phyloP scores from a whole-genome alignment of 176 grass and related monocot species.

The Hyparrhenia diplandra region DNA sequence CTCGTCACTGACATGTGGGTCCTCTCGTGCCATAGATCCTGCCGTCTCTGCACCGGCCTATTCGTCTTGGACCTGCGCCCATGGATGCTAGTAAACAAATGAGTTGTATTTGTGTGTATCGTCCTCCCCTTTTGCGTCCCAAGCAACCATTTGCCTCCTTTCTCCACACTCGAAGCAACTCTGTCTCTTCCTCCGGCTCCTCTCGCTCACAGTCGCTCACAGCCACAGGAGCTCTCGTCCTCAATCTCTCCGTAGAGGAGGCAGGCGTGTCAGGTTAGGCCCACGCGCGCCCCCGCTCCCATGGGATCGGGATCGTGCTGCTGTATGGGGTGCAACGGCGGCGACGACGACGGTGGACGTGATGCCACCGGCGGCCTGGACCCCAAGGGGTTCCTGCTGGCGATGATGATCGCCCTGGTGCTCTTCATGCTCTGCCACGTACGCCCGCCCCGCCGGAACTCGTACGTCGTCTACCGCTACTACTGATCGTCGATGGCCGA shows the following conservation, averaged over 20 bases:
- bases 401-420: slow-evolving; percentile 70
- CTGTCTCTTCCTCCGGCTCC: neutral
- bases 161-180: slow-evolving; percentile 22
- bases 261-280: too few relatives aligned
- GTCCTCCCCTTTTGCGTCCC: neutral
- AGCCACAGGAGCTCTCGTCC: too few relatives aligned
- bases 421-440: slow-evolving; percentile 63
- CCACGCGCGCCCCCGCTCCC: neutral
- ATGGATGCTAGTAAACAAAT: slow-evolving; percentile 16
- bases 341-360: slow-evolving; percentile 1
- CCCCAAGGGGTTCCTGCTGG: slow-evolving; percentile 54
- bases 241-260: too few relatives aligned
- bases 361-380: slow-evolving; percentile 1
- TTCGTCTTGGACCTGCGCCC: neutral
- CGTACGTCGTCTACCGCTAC: slow-evolving; percentile 44
- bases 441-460: slow-evolving; percentile 47
- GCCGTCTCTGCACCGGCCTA: neutral
- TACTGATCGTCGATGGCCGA: slow-evolving; percentile 9
- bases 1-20: neutral
- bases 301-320: slow-evolving; percentile 74
- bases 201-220: too few relatives aligned
- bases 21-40: neutral
- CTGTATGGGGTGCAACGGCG: slow-evolving; percentile 37
- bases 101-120: neutral
- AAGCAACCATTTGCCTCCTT: slow-evolving; percentile 28